Conservation (phyloP, 768 basidiomycete species). For the Psilocybe sp. region DNA sequence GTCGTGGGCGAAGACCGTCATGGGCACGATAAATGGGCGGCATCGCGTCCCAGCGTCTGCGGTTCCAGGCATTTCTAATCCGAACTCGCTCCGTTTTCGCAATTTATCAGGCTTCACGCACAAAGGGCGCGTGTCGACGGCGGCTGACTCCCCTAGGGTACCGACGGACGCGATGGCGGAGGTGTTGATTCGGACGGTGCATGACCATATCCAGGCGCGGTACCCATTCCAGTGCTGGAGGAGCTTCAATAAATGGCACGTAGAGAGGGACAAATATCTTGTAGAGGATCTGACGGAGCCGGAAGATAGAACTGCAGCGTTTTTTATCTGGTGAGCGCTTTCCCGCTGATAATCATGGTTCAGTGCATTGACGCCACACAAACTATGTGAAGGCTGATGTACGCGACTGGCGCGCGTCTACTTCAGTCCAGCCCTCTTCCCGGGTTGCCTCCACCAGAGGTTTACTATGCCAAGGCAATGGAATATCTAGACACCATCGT, state of each 20-base stretch:
- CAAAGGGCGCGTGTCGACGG: background rate
- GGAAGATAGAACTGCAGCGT: conserved; percentile 3
- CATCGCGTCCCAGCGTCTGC: too few species aligned
- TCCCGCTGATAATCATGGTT: background rate
- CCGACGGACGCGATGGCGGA: conserved; percentile 2
- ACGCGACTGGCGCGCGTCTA: conserved; percentile 6
- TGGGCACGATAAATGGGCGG: background rate
- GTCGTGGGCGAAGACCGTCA: conserved; percentile 7
- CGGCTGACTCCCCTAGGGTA: conserved; percentile 1
- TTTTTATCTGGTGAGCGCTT: conserved; percentile 3
- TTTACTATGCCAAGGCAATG: conserved; percentile 14
- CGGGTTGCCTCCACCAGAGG: conserved; percentile 21
- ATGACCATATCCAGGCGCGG: conserved; percentile 8
- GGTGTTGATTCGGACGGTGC: conserved; percentile 1
- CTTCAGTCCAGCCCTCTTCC: conserved; percentile 9
- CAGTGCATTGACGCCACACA: background rate
- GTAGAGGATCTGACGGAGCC: conserved; percentile 1
- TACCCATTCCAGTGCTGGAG: conserved; percentile 9
- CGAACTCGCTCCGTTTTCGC: background rate
- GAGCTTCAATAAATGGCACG: conserved; percentile 6
- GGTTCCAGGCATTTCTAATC: background rate
- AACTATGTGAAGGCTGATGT: conserved; percentile 2
- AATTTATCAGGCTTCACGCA: conserved; percentile 4
- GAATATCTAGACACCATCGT: conserved; percentile 7
- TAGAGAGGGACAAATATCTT: conserved; percentile 3